phyloP scores from a whole-genome alignment of 164 flowering plant genomes.

The Pachysandra terminalis region DNA sequence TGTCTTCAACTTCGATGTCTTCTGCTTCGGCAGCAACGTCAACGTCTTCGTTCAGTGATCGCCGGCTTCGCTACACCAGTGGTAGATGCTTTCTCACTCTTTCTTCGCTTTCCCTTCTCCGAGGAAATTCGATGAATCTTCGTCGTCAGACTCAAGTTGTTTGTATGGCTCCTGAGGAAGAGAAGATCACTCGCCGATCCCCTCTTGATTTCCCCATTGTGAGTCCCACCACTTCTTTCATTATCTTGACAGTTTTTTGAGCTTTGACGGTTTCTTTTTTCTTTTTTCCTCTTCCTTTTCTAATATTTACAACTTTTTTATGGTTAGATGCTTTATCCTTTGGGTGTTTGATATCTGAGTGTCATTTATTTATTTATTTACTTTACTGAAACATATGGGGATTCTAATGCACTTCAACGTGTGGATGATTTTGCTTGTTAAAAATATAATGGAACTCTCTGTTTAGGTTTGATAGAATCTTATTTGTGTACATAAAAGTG shows the following conservation, averaged over 20 bases:
- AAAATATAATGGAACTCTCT: too few species aligned
- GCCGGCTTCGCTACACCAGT: too few species aligned
- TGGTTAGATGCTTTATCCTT: too few species aligned
- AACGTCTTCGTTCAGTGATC: background rate
- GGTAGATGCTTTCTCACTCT: conserved; percentile 1
- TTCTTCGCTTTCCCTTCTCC: background rate
- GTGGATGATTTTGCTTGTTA: too few species aligned
- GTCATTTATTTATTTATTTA: too few species aligned
- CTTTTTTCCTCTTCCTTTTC: background rate
- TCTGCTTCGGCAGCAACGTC: conserved; percentile 1
- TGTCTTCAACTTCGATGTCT: background rate
- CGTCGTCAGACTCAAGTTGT: conserved; percentile 30
- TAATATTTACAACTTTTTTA: too few species aligned
- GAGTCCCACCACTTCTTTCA: conserved; percentile 17
- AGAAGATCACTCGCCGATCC: conserved; percentile 69
- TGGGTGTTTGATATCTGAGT: too few species aligned
- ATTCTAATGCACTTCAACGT: too few species aligned
- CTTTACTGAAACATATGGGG: too few species aligned
- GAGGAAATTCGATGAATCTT: background rate
- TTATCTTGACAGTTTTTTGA: background rate
- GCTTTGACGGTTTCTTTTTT: background rate
- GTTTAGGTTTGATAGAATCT: too few species aligned
- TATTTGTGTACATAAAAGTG: too few species aligned
- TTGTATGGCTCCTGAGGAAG: conserved; percentile 83
- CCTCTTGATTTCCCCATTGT: conserved; percentile 88